Evolutionary conservation across 139 green algal species (phyloP), one percentile per base, ranked within the genome.

Genomic region (Axilococcus clingmanii): DNA sequence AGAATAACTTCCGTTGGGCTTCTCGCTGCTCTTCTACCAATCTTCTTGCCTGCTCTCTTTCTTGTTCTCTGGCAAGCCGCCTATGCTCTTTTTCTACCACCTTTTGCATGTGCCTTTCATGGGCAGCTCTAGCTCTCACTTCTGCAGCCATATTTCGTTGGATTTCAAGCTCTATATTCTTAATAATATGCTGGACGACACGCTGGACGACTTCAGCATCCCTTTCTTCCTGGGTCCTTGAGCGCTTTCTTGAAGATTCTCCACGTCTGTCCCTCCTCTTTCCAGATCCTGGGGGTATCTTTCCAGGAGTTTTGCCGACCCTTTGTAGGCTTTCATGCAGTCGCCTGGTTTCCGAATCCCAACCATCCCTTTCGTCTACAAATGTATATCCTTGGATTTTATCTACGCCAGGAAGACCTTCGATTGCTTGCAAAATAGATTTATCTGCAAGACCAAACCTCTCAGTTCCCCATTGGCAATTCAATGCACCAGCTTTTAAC

Each of bases 371-470:
- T 48, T 64, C 25, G n/a, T 76, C 57, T n/a, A 75, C 66, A 47
- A 69, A 74, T 14, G 58, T n/a, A 37, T 77, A 81, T 16, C 17
- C 30, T 5, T 24, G 17, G n/a, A n/a, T n/a, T 23, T 36, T 32
- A 22, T 46, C 64, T 2, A 67, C 64, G 24, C 65, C 65, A 0
- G 68, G 67, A 20, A 81, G 61, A 4, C 50, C 74, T 62, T 87
- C 75, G 0, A 85, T 32, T 5, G 76, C 62, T 67, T 83, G 66
- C 20, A 88, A 58, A 25, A 84, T 74, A 0, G 23, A 31, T 4
- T 57, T 19, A 38, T 85, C 75, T 4, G 59, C 52, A 19, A 88
- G 41, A 6, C 78, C 80, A 66, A 76, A 85, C n/a, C 63, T 57
- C 42, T 71, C 69, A 40, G 55, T 31, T 27, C 74, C 79, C 79